Evolutionary conservation across 305 asterid species (phyloP), one percentile per base, ranked within the genome.

Genomic region (Fraxinus floribunda): DNA sequence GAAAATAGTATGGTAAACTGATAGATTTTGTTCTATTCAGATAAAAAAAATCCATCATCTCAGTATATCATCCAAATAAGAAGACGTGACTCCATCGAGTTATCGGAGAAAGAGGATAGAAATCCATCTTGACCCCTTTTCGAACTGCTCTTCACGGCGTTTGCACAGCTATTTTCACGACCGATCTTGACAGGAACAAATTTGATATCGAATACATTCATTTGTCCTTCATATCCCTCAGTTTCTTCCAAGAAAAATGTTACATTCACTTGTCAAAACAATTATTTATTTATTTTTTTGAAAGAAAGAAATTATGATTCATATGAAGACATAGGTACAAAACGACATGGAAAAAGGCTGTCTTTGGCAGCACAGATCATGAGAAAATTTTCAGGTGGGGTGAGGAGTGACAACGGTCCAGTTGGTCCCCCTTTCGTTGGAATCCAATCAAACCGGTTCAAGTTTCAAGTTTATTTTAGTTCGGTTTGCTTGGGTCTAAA

Each of bases 331-430:
- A 79, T 20, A 75, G 18, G 78, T 85, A 84, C 91, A 71, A 74
- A 83, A 86, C 77, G 91, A 89, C 91, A 86, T 76, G 79, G 30
- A 82, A 84, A 88, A 85, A 80, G 88, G 79, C 87, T 81, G 85
- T 84, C 86, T 85, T 84, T 89, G 74, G 78, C 85, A 83, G 73
- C 62, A 68, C 79, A 64, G 81, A 72, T 55, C 79, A 15, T 44
- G 64, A 26, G 83, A 32, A 5, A 3, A 3, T 10, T n/a, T 38
- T 26, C 38, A 64, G 36, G 60, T 66, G 76, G 75, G 36, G 74
- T 24, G 74, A 66, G 74, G 49, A 41, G 49, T 9, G 20, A 5
- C 38, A 29, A 70, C 75, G 39, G 75, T 70, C 75, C 38, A 3
- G 16, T 70, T 68, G 75, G 75, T 68, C 75, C 75, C 75, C 75